These are phyloP conservation scores for Chlamydomonas eustigma DNA, from an alignment of 139 green algal species.

Conservation along the genomic window DNA sequence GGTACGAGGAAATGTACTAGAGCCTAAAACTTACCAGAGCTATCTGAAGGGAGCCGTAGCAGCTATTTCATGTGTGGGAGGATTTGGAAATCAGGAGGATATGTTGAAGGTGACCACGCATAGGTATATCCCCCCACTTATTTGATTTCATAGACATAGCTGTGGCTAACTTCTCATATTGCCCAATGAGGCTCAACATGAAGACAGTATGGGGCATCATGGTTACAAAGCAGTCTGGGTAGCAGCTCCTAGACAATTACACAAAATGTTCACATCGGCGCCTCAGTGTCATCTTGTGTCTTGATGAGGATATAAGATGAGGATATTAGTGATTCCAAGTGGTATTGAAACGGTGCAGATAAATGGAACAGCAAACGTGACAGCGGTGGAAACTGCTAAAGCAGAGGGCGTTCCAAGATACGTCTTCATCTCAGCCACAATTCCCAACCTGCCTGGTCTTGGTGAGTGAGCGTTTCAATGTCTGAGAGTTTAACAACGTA, in stretches of 20 bases:
- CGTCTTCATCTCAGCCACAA: slow-evolving; percentile 78
- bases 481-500: neutral
- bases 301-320: too few species aligned
- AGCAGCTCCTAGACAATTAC: too few species aligned
- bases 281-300: too few species aligned
- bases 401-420: slow-evolving; percentile 64
- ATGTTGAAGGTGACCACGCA: slow-evolving; percentile 65
- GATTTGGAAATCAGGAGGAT: slow-evolving; percentile 75
- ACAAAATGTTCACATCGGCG: too few species aligned
- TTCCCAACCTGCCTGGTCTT: slow-evolving; percentile 64
- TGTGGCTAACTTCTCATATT: too few species aligned
- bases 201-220: too few species aligned
- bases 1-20: slow-evolving; percentile 51
- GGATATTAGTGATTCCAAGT: too few species aligned
- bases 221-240: too few species aligned
- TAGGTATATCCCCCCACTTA: too few species aligned
- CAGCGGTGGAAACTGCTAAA: slow-evolving; percentile 58
- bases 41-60: slow-evolving; percentile 50
- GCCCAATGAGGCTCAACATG: too few species aligned
- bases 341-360: too few species aligned
- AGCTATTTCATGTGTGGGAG: slow-evolving; percentile 74
- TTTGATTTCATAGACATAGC: too few species aligned
- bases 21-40: slow-evolving; percentile 47
- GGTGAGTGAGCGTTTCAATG: slow-evolving; percentile 16
- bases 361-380: slow-evolving; percentile 77